phyloP scores from a whole-genome alignment of 2,329 filamentous ascomycete species.

The Phoma sp. region DNA sequence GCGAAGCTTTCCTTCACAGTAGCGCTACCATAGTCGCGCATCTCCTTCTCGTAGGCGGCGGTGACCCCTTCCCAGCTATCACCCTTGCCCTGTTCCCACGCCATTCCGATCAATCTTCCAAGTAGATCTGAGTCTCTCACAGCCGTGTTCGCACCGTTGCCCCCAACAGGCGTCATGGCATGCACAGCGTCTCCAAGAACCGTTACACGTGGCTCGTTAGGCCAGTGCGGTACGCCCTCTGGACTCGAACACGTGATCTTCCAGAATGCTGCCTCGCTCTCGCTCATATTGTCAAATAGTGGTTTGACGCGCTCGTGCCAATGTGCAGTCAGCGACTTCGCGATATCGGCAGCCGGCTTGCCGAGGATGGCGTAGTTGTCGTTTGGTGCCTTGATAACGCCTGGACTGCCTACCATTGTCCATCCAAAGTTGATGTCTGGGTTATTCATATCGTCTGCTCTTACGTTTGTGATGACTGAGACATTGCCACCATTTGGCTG shows the following conservation, averaged over 20 bases:
- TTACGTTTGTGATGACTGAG: constrained; percentile 68
- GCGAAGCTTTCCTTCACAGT: constrained; percentile 61
- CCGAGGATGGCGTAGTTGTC: constrained; percentile 66
- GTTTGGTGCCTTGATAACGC: constrained; percentile 63
- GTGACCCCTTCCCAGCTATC: constrained; percentile 44
- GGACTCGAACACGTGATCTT: constrained; percentile 70
- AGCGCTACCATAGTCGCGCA: constrained; percentile 45
- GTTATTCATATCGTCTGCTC: constrained; percentile 65
- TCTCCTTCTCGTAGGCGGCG: constrained; percentile 45
- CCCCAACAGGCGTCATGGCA: constrained; percentile 55
- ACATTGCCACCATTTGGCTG: constrained; percentile 54
- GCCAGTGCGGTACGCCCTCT: constrained; percentile 65
- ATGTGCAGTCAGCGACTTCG: constrained; percentile 58
- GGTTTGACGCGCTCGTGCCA: constrained; percentile 64
- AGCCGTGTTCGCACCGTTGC: constrained; percentile 55
- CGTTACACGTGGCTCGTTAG: constrained; percentile 60
- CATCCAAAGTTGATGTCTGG: constrained; percentile 65
- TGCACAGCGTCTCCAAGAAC: constrained; percentile 55
- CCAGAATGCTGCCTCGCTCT: constrained; percentile 66
- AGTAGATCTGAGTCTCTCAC: constrained; percentile 51
- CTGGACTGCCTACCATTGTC: constrained; percentile 66
- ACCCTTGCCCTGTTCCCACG: constrained; percentile 27
- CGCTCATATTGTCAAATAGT: constrained; percentile 64
- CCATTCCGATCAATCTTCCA: constrained; percentile 46
- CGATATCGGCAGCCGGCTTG: constrained; percentile 62